Base-by-base conservation (phyloP, 2,329 filamentous ascomycete genomes). In the Dactylonectria macrodidyma region DNA sequence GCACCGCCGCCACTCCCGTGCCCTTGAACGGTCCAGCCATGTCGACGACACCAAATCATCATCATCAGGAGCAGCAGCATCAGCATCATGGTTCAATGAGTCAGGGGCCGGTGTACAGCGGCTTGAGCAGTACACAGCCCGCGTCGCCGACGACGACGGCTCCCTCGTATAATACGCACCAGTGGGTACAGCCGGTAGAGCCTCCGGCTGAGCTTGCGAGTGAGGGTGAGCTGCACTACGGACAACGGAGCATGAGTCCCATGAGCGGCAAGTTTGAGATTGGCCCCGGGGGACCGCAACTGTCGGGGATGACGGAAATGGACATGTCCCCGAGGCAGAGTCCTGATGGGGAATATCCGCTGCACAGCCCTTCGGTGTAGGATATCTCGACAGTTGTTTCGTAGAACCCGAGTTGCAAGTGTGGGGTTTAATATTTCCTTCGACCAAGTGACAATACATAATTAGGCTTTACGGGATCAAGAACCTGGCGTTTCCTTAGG, bases 191-290 rank as follows among this genome's bases (percentile, higher is more conserved):
- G 16, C 7, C 58, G 8, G 48, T 7, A 19, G 24, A 30, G 8
- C 22, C 58, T 0, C 58, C 58, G 19, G 58, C 6, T 33, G 58
- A 61, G 36, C 48, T 61, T 3, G 48, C 58, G 1, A 54, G 5
- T 41, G 58, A 61, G 11, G 34, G 58, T 12, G 58, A 50, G 6
- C 12, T 34, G 8, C 19, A 41, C 36, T 36, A 52, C 16, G 48
- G 16, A 9, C 48, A 46, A 14, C 36, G 47, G 16, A 41, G 22
- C 22, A 44, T 34, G 34, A 61, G 58, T 14, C 58, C 58, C 10
- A 34, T n/a, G 34, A 44, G 36, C 41, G 58, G n/a, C 16, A 61
- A 61, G 58, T 61, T 54, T n/a, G 58, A 61, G 36, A 47, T 54
- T 33, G 58, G 58, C 38, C n/a, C 38, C 12, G 38, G 38, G 38